Conservation (phyloP, 2,329 filamentous ascomycete genomes). For the Geosmithia flava region DNA sequence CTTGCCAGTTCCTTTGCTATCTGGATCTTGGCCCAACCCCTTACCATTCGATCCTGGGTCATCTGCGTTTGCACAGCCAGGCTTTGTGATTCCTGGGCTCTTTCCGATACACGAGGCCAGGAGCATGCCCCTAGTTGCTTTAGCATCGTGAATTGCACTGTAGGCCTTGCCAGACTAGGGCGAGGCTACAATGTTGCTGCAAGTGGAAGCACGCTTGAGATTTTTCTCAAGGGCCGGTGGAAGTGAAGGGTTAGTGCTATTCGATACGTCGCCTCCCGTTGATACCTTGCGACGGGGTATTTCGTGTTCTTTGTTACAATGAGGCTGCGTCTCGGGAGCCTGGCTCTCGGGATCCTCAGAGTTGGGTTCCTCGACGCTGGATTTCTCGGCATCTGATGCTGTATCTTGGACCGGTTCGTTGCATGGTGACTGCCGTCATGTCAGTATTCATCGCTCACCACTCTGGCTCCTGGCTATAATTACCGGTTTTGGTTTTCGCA, state of each 20-base stretch:
- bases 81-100: too few species aligned
- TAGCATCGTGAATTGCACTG: neutral
- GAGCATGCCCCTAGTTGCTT: too few species aligned
- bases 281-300: neutral
- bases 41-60: slow-evolving; percentile 1
- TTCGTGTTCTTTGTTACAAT: neutral
- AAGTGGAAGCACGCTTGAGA: neutral
- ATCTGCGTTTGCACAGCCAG: neutral
- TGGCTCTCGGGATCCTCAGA: too few species aligned
- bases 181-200: neutral
- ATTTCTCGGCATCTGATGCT: neutral
- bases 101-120: too few species aligned
- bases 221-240: neutral
- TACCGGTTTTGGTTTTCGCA: slow-evolving; percentile 22
- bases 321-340: too few species aligned
- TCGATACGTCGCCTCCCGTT: neutral
- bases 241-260: neutral
- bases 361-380: neutral
- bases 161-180: neutral
- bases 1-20: too few species aligned
- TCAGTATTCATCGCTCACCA: neutral
- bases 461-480: slow-evolving; percentile 3
- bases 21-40: neutral
- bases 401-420: neutral
- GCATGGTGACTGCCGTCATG: neutral